Evolutionary conservation across 2,329 filamentous ascomycete genomes (phyloP).

Genomic region (Fusarium foetens): DNA sequence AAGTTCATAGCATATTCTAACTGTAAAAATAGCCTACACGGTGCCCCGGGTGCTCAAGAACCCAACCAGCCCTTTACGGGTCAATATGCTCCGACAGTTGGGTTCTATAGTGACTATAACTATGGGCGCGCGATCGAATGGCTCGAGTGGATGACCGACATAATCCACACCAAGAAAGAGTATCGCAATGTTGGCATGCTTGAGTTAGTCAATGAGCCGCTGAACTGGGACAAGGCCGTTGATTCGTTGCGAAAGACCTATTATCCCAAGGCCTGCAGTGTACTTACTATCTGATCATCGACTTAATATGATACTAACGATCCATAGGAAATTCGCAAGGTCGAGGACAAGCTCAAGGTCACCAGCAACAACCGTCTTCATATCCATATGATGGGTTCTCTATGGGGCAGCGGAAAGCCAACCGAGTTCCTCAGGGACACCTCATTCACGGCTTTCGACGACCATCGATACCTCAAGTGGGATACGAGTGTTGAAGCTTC

Average conservation of each 20-base stretch:
- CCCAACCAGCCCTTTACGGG: conserved; percentile 60
- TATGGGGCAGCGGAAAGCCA: conserved; percentile 68
- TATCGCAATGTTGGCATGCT: conserved; percentile 69
- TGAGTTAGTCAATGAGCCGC: conserved; percentile 54
- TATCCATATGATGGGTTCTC: conserved; percentile 60
- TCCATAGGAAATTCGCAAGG: conserved; percentile 55
- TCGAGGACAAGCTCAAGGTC: conserved; percentile 57
- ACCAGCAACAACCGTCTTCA: conserved; percentile 58
- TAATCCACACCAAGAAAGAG: conserved; percentile 59
- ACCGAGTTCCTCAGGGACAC: conserved; percentile 55
- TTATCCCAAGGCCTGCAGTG: conserved; percentile 37
- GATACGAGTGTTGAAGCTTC: conserved; percentile 45
- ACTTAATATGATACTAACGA: not conserved
- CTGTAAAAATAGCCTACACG: conserved; percentile 53
- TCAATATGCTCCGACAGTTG: conserved; percentile 47
- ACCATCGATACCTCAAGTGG: conserved; percentile 70
- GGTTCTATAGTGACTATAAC: conserved; percentile 67
- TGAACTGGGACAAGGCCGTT: conserved; percentile 33
- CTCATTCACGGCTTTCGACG: conserved; percentile 63
- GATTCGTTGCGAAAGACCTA: conserved; percentile 34
- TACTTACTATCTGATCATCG: not conserved
- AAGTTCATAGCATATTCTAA: not conserved
- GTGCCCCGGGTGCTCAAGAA: conserved; percentile 61
- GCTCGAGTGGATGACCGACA: conserved; percentile 64
- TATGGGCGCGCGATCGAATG: conserved; percentile 66